phyloP scores from a whole-genome alignment of 805 yeast genomes.

The Priceomyces carsonii region DNA sequence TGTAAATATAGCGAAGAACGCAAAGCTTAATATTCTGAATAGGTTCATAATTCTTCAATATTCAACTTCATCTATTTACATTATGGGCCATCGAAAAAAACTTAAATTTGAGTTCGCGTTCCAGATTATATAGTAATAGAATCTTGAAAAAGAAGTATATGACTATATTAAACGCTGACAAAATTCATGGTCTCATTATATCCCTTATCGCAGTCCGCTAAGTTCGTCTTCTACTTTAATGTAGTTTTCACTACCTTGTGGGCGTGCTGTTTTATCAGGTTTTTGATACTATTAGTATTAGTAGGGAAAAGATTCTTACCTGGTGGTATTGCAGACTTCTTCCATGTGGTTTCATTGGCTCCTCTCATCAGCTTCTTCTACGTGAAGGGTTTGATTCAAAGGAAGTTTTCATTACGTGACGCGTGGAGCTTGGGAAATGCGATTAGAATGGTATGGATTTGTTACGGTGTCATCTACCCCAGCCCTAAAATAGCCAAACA shows the following conservation, averaged over 20 bases:
- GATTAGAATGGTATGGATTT: conserved; percentile 35
- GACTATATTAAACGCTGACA: no score
- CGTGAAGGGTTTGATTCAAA: conserved; percentile 15
- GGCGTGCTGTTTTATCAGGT: conserved; percentile 50
- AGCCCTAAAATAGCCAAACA: conserved; percentile 45
- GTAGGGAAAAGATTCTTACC: conserved; percentile 68
- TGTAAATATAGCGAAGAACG: conserved; percentile 2
- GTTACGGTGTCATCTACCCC: conserved; percentile 43
- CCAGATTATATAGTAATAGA: no score
- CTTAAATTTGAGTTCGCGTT: no score
- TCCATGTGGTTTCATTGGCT: conserved; percentile 40
- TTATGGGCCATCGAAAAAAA: no score
- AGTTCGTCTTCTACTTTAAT: conserved; percentile 35
- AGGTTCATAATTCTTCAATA: conserved; percentile 1
- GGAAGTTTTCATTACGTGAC: conserved; percentile 12
- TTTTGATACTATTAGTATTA: conserved; percentile 55
- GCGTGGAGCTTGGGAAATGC: conserved; percentile 32
- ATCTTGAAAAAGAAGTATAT: no score
- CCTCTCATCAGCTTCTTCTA: conserved; percentile 29
- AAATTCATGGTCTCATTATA: conserved; percentile 34
- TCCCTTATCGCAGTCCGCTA: conserved; percentile 34
- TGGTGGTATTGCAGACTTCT: conserved; percentile 71
- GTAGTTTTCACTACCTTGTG: conserved; percentile 43
- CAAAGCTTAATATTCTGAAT: not conserved
- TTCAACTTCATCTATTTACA: no score